Base-by-base conservation (phyloP, 1,284 basidiomycete species). In the Trametes polyzona region DNA sequence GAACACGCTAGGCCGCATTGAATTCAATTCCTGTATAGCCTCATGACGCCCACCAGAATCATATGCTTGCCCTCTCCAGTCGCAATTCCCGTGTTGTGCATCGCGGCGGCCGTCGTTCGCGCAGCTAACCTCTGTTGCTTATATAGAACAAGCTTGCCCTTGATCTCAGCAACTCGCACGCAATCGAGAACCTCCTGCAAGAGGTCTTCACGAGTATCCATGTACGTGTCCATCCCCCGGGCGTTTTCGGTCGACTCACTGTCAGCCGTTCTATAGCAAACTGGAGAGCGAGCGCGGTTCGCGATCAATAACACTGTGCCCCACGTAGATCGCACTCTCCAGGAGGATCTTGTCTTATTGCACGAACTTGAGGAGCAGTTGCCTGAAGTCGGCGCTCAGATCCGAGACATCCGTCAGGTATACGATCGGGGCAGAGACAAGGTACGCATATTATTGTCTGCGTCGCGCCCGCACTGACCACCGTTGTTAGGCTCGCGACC, bases 381-480 rank as follows among this genome's bases (percentile, higher is more conserved):
- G 0, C 88, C 89, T 16, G 79, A 74, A 5, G 81, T 86, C 50
- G 81, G 80, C 56, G 69, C 73, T 0, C 87, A 88, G 55, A 81
- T 89, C 36, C 71, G 76, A 21, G 79, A 83, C 57, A 86, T 90
- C 47, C 78, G 79, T 30, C 65, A 71, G 27, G 81, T 83, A 12
- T 90, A 91, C 69, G 84, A 88, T 64, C 83, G 83, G n/a, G 88
- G 88, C 39, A 78, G 83, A 47, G 73, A 76, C 52, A 90, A 88
- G 77, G 87, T 84, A 56, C 35, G 66, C 52, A 40, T 4, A 24
- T 19, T 39, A 33, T 6, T 50, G 12, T 8, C 8, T n/a, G 6
- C 27, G 11, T n/a, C 26, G 2, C 14, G 10, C 23, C 23, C 21
- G 14, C 3, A 8, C 43, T 33, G 37, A 44, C 21, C 32, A 12